phyloP scores from a whole-genome alignment of 352 stramenopile genomes.

The Globisporangium echinulatum region DNA sequence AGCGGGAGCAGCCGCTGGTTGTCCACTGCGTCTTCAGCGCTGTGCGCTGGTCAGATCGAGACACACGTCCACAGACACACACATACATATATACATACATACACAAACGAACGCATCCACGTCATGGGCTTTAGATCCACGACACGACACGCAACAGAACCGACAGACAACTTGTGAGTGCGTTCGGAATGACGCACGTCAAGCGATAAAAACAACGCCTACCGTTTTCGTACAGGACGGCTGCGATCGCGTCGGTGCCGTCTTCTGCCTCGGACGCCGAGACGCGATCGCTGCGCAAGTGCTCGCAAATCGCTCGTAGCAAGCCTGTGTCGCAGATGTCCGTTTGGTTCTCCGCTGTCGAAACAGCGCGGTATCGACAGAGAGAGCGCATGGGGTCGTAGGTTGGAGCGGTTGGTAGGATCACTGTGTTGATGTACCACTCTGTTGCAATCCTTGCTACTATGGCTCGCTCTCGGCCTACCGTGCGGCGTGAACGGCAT shows the following conservation, averaged over 20 bases:
- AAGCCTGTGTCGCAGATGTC: constrained; percentile 32
- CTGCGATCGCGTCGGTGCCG: constrained; percentile 22
- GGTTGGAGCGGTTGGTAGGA: too few species aligned
- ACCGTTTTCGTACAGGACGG: constrained; percentile 47
- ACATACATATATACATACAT: not conserved
- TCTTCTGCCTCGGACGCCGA: constrained; percentile 18
- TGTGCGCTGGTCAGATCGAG: constrained; percentile 14
- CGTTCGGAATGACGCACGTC: too few species aligned
- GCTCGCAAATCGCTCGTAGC: constrained; percentile 22
- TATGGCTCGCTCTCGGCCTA: constrained; percentile 6
- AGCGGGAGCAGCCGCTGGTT: constrained; percentile 17
- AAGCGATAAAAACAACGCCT: not conserved
- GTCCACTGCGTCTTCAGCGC: constrained; percentile 20
- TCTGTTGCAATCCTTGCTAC: too few species aligned
- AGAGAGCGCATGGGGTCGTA: too few species aligned
- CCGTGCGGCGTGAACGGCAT: constrained; percentile 33
- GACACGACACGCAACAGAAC: not conserved
- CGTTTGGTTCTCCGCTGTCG: constrained; percentile 44
- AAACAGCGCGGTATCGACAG: not conserved
- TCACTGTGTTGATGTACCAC: too few species aligned
- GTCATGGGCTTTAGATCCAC: not conserved
- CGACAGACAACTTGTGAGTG: too few species aligned
- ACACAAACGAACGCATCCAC: not conserved
- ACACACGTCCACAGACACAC: too few species aligned
- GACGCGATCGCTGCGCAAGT: constrained; percentile 8